Percentiles rank a stretch among this genome's conserved stretches.
These are phyloP conservation scores for Lipomyces kockii DNA, from an alignment of 805 yeast genomes.

Conservation along the genomic window DNA sequence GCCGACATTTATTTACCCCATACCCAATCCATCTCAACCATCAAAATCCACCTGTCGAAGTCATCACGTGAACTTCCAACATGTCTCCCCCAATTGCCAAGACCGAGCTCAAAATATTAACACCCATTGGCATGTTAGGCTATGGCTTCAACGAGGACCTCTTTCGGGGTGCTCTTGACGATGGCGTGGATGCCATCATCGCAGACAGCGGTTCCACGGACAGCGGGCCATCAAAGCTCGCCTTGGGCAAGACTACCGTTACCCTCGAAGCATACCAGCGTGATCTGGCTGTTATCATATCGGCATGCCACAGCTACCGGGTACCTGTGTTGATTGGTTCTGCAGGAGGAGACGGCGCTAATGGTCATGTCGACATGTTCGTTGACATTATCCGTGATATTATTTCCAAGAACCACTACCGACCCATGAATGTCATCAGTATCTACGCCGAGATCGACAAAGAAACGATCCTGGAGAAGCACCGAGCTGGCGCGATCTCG, in stretches of 20 bases:
- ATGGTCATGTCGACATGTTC: slow-evolving; percentile 1
- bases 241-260: background rate
- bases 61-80: no score
- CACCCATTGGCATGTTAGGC: slow-evolving; percentile 19
- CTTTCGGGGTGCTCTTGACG: slow-evolving; percentile 6
- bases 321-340: slow-evolving; percentile 8
- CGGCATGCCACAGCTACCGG: background rate
- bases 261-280: slow-evolving; percentile 10
- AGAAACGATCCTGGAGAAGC: background rate
- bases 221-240: slow-evolving; percentile 21
- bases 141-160: slow-evolving; percentile 10
- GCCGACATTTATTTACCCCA: no score
- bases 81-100: no score
- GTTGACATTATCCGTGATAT: slow-evolving; percentile 4
- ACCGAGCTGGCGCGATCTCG: background rate
- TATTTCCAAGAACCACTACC: background rate
- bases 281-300: background rate
- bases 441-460: slow-evolving; percentile 2
- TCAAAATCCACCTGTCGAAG: no score
- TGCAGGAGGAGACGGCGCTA: slow-evolving; percentile 6
- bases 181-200: slow-evolving; percentile 14
- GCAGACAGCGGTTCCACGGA: slow-evolving; percentile 19
- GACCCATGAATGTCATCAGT: background rate
- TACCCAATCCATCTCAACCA: no score
- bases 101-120: slow-evolving; percentile 4